A percentile compares a stretch with the other conserved stretches of the same genome.
These are phyloP conservation scores for Colletotrichum navitas DNA, from an alignment of 2,329 filamentous ascomycete genomes.

Conservation along the genomic window DNA sequence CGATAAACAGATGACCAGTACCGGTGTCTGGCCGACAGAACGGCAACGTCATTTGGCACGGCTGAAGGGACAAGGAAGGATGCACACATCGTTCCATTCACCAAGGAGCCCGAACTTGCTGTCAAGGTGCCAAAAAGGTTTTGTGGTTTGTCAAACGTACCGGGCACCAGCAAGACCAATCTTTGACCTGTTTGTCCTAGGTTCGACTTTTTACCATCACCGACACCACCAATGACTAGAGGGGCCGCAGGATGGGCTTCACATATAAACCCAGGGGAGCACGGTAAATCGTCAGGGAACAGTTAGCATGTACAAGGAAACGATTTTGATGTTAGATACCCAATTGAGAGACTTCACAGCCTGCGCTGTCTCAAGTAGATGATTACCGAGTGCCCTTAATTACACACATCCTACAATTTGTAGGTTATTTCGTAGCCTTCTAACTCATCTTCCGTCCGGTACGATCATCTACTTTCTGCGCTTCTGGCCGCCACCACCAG, in stretches of 20 bases:
- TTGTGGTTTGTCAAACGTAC: background rate
- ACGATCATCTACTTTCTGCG: constrained; percentile 38
- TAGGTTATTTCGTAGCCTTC: background rate
- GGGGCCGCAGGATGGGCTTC: background rate
- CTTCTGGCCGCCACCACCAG: constrained; percentile 51
- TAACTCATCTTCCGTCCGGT: background rate
- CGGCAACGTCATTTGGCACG: no score
- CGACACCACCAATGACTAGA: background rate
- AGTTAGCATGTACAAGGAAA: constrained; percentile 12
- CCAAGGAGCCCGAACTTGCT: background rate
- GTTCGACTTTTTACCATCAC: background rate
- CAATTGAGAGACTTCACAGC: constrained; percentile 27
- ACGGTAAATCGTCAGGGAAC: background rate
- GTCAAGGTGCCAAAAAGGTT: background rate
- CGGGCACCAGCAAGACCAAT: background rate
- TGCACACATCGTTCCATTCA: background rate
- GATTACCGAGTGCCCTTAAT: constrained; percentile 29
- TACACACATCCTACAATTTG: constrained; percentile 18
- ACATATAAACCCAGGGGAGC: background rate
- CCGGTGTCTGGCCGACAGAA: background rate
- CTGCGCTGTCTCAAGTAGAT: constrained; percentile 11
- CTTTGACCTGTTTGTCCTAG: background rate
- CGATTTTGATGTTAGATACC: constrained; percentile 35
- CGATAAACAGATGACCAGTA: background rate
- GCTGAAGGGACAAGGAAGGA: background rate